Evolutionary conservation across 2,329 filamentous ascomycete genomes (phyloP), one percentile per base, ranked within the genome.

Genomic region (Nigrospora oryzae): DNA sequence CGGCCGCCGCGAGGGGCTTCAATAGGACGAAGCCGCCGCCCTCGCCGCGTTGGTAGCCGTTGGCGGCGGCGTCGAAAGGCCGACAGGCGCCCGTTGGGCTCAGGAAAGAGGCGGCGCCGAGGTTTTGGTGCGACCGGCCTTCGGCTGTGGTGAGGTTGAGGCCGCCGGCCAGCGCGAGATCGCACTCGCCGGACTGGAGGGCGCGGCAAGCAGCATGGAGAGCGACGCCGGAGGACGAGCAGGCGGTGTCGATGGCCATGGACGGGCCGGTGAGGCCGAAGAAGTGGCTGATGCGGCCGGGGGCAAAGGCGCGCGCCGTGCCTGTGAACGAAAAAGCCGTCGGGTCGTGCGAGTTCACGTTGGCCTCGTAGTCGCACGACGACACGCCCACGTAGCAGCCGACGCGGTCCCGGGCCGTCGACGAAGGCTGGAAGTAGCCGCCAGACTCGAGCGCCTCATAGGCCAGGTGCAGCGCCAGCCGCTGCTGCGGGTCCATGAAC

Each of bases 11-110:
- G 1, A 78, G 55, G 3, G 64, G 57, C 55, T 79, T 79, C 28
- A 79, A 47, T 2, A 79, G 59, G 2, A 79, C 60, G 4, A 66
- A 58, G 0, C 63, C 75, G 14, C 69, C 61, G 5, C 65, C 74
- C 41, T 79, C 75, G 1, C 63, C 73, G 11, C 75, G 67, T 46
- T 72, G 76, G 49, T 78, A 79, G 5, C 76, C 75, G 53, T 77
- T 69, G 1, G 73, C 75, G n/a, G 54, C 58, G 7, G 64, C 61
- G 43, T 75, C 70, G 38, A 69, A 76, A 1, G 68, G 63, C 42
- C 75, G 74, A 46, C 73, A 78, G 12, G 66, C 57, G 0, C 72
- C 70, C 0, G 63, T 69, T 0, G 61, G 60, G 14, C 65, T 71
- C 0, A 74, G 54, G 44, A 75, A 73, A 1, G 56, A 55, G 0